phyloP scores from a whole-genome alignment of 2,329 filamentous ascomycete species.

The Dothideomycetes sp. region DNA sequence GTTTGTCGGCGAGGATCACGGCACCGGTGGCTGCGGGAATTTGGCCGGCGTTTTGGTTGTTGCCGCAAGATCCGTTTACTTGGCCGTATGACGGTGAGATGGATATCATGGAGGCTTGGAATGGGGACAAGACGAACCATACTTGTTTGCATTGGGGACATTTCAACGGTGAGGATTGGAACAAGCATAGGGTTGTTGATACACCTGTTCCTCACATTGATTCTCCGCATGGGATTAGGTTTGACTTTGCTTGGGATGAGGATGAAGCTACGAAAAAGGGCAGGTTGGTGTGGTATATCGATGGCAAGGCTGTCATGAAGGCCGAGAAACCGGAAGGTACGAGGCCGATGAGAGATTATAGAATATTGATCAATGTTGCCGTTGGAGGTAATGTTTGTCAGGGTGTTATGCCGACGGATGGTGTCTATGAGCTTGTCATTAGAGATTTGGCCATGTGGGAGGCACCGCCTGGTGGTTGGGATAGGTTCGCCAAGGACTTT shows the following conservation, averaged over 20 bases:
- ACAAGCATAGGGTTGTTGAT: conserved; percentile 48
- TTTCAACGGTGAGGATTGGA: conserved; percentile 43
- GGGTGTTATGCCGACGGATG: conserved; percentile 43
- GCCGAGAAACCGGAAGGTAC: conserved; percentile 44
- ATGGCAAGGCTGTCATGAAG: conserved; percentile 50
- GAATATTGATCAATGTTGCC: conserved; percentile 50
- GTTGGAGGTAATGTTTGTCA: conserved; percentile 53
- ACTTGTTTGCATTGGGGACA: conserved; percentile 52
- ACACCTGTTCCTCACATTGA: conserved; percentile 43
- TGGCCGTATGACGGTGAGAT: conserved; percentile 54
- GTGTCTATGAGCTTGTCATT: conserved; percentile 49
- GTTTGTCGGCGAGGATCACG: conserved; percentile 42
- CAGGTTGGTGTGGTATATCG: conserved; percentile 50
- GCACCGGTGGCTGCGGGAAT: conserved; percentile 48
- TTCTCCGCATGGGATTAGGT: conserved; percentile 37
- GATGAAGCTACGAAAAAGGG: conserved; percentile 33
- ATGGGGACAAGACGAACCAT: conserved; percentile 47
- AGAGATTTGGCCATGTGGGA: conserved; percentile 45
- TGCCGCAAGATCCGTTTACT: conserved; percentile 48
- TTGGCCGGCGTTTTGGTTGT: conserved; percentile 55
- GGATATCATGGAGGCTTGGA: conserved; percentile 55
- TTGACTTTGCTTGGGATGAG: conserved; percentile 50
- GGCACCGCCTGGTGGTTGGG: conserved; percentile 48
- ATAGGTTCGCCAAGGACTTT: conserved; percentile 46
- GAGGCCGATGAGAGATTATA: conserved; percentile 47